Base-by-base conservation (phyloP, 1,284 basidiomycete genomes). In the Naganishia liquefaciens region DNA sequence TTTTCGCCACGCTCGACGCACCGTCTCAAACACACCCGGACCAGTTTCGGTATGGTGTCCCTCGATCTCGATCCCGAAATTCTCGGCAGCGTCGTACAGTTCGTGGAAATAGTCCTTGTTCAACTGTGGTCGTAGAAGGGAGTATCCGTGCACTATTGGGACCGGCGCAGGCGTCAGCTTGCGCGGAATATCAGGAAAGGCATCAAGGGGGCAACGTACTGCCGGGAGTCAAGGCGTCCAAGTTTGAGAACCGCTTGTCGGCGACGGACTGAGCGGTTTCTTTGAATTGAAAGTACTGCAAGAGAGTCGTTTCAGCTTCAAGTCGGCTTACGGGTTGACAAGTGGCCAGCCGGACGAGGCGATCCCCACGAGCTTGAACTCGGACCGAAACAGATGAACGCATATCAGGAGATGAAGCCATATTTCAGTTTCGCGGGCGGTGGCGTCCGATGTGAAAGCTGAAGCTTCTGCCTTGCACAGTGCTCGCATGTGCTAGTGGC, bases 41-140 rank as follows among this genome's bases (percentile, higher is more conserved):
- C 93, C 94, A 0, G 94, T 97, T 79, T 98, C 94, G 37, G 95
- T 97, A 75, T 98, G 93, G 73, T 97, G 93, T 2, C 87, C 90
- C 78, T 98, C 94, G n/a, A 97, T 83, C 5, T 86, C 83, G 47
- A 97, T 85, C 3, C 86, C 87, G 74, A 97, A 95, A 54, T 82
- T 82, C 33, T 81, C 73, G 47, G 87, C 86, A 70, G 85, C 83
- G 72, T 96, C 89, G 74, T 92, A 96, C 21, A 99, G 80, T 37
- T 88, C 90, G 68, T 89, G 85, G 76, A 97, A 98, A 77, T 95
- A 99, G 30, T 85, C 87, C 69, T 87, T 87, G 79, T 97, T 95
- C 42, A 95, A 79, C 54, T 91, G 89, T 0, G 92, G 90, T 33
- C 92, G 83, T 5, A 94, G 82, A n/a, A 94, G 81, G 3, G 91